Evolutionary conservation across 1,284 basidiomycete species (phyloP), one percentile per base, ranked within the genome.

Genomic region (Xerocomus minutiporus): DNA sequence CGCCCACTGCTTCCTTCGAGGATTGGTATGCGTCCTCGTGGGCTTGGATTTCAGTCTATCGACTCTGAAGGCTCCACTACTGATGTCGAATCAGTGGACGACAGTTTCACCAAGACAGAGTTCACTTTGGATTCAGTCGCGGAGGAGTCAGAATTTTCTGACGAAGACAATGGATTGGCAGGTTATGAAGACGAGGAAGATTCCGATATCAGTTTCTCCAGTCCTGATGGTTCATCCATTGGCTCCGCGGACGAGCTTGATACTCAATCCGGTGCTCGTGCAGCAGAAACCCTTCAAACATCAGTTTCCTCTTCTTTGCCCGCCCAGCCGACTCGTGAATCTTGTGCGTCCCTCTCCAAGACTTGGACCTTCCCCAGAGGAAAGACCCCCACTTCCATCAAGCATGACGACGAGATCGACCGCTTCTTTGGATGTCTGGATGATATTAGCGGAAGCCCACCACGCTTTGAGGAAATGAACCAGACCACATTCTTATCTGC

Each of bases 371-470:
- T 90, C 70, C 84, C 86, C 1, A 71, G 66, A 34, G 74, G 68
- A 39, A 68, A 66, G 34, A 48, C 60, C 17, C 48, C 62, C 23
- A 52, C 59, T 12, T 53, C 59, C 8, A 38, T 61, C 45, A 53
- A 47, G 20, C 58, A 46, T 20, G 61, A 61, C 2, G 65, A 65
- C 17, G 55, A 65, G 1, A 67, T 75, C 8, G 87, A 90, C 62
- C 77, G 73, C 32, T 90, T 90, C 75, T 90, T 90, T 61, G 82
- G 78, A 38, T 90, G 86, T 60, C 67, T 89, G 57, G 82, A 84
- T 48, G 85, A 86, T 51, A 64, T 71, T 26, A 80, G 82, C 57
- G 72, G 76, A 15, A 73, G 76, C 5, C 79, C 79, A 35, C 55
- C 65, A 25, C 41, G 5, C 38, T 57, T 41, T 32, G 74, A 77